These are phyloP conservation scores for Fusarium odoratissimum DNA, from an alignment of 2,329 filamentous ascomycete species.

Conservation along the genomic window DNA sequence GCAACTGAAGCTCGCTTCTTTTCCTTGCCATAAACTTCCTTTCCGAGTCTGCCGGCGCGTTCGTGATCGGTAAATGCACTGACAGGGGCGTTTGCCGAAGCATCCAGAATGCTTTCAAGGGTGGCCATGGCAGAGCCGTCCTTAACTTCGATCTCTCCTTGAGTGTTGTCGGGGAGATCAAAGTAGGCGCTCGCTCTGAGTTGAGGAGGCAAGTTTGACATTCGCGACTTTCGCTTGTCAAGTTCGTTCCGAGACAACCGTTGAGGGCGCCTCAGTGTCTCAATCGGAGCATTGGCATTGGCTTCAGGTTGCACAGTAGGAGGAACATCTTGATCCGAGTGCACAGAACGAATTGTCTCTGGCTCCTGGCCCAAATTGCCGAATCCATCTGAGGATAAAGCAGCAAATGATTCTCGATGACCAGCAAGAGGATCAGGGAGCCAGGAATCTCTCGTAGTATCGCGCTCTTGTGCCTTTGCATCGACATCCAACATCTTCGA, in stretches of 20 bases:
- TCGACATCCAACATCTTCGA: slow-evolving; percentile 36
- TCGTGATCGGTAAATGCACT: slow-evolving; percentile 92
- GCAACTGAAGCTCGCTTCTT: slow-evolving; percentile 60
- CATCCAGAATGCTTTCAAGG: slow-evolving; percentile 90
- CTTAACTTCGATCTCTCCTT: slow-evolving; percentile 67
- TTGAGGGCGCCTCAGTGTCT: slow-evolving; percentile 49
- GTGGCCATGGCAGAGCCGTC: slow-evolving; percentile 89
- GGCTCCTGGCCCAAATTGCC: slow-evolving; percentile 31
- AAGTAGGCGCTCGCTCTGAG: slow-evolving; percentile 93
- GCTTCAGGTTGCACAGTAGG: slow-evolving; percentile 29
- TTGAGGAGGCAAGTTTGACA: slow-evolving; percentile 75
- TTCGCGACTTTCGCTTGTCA: slow-evolving; percentile 50
- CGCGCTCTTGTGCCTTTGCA: slow-evolving; percentile 21
- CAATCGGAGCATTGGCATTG: slow-evolving; percentile 31
- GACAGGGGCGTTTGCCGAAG: slow-evolving; percentile 87
- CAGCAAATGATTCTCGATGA: slow-evolving; percentile 51
- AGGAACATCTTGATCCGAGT: slow-evolving; percentile 25
- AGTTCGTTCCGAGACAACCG: slow-evolving; percentile 48
- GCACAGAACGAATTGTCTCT: slow-evolving; percentile 32
- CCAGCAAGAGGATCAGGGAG: slow-evolving; percentile 60
- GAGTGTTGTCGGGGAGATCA: slow-evolving; percentile 69
- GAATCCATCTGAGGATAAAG: slow-evolving; percentile 46
- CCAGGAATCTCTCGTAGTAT: slow-evolving; percentile 51
- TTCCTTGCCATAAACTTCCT: slow-evolving; percentile 77
- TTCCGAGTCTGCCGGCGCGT: slow-evolving; percentile 79